Base-by-base conservation (phyloP, 2,329 filamentous ascomycete species). In the Lecanicillium sp. region DNA sequence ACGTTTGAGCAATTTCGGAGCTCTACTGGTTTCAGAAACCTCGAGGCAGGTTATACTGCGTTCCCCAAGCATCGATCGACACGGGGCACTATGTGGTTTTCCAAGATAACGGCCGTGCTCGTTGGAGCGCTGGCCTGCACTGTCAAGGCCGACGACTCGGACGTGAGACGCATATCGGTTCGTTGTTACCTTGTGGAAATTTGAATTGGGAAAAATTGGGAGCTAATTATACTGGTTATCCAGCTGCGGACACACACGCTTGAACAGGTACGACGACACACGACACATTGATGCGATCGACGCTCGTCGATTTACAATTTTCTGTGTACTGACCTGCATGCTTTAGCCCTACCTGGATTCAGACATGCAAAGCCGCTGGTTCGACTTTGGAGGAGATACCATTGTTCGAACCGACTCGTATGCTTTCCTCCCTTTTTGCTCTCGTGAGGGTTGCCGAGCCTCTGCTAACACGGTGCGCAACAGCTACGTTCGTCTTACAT, bases 361-460 rank as follows among this genome's bases (percentile, higher is more conserved):
- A 44, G 92, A 96, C 63, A 89, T 96, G 82, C 85, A 94, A 68
- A 95, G 86, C 68, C 83, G 92, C 59, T 98, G 92, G 90, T 98
- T 90, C 66, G 92, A 98, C 68, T 98, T 94, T 75, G 92, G 92
- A 58, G 92, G 90, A 57, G 88, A 95, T 67, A 87, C 90, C 29
- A 82, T 98, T 53, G 75, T 95, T 53, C 70, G 78, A 51, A 79
- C 78, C 48, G 78, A 82, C 58, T 73, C 73, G 78, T 82, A 77
- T 47, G 73, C 63, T 37, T 34, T 46, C 39, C 44, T 22, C 2
- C 19, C 36, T 15, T 16, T 32, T 7, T 36, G 31, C 33, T 33
- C 33, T 16, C 27, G 15, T 22, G 9, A 28, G 27, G 3, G 20
- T 28, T n/a, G 28, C 43, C 36, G 25, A 41, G 29, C 17, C 12